Evolutionary conservation across 2,329 filamentous ascomycete genomes (phyloP), one percentile per base, ranked within the genome.

Genomic region (Colletotrichum cereale): DNA sequence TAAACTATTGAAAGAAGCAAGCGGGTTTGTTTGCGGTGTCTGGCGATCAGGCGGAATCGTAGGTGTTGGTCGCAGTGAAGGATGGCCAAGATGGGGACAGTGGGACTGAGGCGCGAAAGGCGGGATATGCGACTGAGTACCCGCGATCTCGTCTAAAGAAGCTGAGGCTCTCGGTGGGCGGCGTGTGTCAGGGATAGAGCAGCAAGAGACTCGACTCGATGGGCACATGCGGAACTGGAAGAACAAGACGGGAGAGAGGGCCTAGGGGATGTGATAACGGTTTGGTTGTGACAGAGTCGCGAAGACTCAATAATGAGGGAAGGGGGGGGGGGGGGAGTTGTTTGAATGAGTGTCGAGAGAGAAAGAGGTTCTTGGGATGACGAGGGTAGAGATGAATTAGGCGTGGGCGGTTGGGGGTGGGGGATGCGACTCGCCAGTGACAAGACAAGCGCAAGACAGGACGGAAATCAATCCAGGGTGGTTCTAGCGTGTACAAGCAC

Each of bases 311-410:
- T 34, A 53, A 36, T 60, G 42, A 50, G 40, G 58, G 52, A 42
- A 18, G 29, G 75, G 74, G 73, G 77, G 71, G n/a, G 79, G 64
- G 62, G 76, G 60, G 72, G 77, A 75, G 75, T 64, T 74, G 84
- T 77, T 66, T 74, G 71, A 53, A 18, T 16, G 48, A 55, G 60
- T 47, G 31, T 61, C 40, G 71, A 67, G 16, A 50, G 36, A 38
- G 57, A 18, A 57, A 57, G 68, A 68, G 48, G 64, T 60, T 63
- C 47, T 66, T 40, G 56, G 64, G 66, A 69, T 68, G 50, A 71
- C 44, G 68, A 63, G 62, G 47, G 60, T 36, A 40, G 48, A 36
- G 63, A 55, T 64, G 62, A 47, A 47, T 71, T 34, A 52, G 60
- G 31, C 44, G 58, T 62, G 40, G 36, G 47, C 40, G 44, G 65